phyloP scores from a whole-genome alignment of 192 early-diverging fungal genomes.

The Backusella tarrabulga region DNA sequence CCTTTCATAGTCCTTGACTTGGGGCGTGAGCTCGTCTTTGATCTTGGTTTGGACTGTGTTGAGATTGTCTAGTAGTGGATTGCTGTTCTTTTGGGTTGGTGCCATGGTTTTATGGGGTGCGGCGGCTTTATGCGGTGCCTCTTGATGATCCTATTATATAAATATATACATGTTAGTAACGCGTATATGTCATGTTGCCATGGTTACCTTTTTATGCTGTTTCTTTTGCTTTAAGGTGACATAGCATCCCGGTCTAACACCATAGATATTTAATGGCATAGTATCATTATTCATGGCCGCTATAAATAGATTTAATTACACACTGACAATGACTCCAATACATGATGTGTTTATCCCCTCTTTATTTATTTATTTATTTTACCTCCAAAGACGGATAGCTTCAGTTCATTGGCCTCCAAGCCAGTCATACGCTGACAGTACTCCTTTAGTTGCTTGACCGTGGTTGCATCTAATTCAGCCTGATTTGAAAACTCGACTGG shows the following conservation, averaged over 20 bases:
- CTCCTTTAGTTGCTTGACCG: slow-evolving; percentile 3
- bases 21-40: background rate
- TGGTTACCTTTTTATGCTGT: background rate
- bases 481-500: slow-evolving; percentile 6
- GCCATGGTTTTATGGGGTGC: background rate
- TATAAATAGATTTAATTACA: too few relatives aligned
- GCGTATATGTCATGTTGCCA: background rate
- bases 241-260: background rate
- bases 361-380: background rate
- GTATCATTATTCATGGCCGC: background rate
- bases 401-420: background rate
- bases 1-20: slow-evolving; percentile 14
- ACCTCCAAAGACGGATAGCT: slow-evolving; percentile 5
- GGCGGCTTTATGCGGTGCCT: background rate
- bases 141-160: background rate
- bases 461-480: background rate
- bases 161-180: background rate
- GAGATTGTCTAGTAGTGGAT: background rate
- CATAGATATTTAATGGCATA: background rate
- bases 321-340: too few relatives aligned
- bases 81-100: background rate
- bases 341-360: background rate
- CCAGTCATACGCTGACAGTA: slow-evolving; percentile 3
- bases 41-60: background rate
- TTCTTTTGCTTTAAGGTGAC: slow-evolving; percentile 2